Percentiles rank a stretch among this genome's conserved stretches.
These are phyloP conservation scores for Halteria grandinella DNA, from an alignment of 73 alveolate genomes.

Conservation along the genomic window DNA sequence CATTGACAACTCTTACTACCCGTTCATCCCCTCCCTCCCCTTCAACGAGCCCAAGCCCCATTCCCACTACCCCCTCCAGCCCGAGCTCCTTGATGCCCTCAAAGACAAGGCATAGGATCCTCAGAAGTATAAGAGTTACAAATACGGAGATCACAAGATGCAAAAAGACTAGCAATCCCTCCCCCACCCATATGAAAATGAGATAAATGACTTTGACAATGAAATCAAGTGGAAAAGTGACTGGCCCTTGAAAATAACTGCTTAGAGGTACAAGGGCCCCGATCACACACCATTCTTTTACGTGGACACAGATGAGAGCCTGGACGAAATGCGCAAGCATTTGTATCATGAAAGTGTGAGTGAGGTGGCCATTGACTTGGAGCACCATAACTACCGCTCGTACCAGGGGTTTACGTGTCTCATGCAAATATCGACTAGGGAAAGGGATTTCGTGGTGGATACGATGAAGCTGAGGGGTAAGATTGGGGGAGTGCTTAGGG, in stretches of 20 bases:
- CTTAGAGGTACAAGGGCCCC: conserved; percentile 42
- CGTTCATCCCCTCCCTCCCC: conserved; percentile 76
- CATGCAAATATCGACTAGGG: conserved; percentile 84
- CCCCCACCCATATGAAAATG: conserved; percentile 79
- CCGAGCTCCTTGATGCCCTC: conserved; percentile 61
- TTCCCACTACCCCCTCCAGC: conserved; percentile 61
- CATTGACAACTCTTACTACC: conserved; percentile 83
- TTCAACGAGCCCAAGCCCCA: conserved; percentile 76
- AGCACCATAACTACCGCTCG: conserved; percentile 88
- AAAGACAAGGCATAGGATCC: conserved; percentile 48
- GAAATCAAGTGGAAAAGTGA: conserved; percentile 44
- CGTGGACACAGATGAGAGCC: conserved; percentile 77
- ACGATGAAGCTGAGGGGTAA: conserved; percentile 43
- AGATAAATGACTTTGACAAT: conserved; percentile 60
- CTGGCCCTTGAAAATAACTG: conserved; percentile 44
- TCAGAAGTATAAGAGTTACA: conserved; percentile 60
- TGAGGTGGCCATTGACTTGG: conserved; percentile 94
- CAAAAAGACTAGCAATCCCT: conserved; percentile 44
- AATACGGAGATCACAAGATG: conserved; percentile 69
- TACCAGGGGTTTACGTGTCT: conserved; percentile 94
- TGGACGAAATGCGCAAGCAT: conserved; percentile 72
- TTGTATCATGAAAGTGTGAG: conserved; percentile 67
- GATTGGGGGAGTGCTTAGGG: conserved; percentile 63
- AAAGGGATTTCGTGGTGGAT: conserved; percentile 65
- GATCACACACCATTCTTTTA: conserved; percentile 77